Evolutionary conservation across 257 asterid species (phyloP), one percentile per base, ranked within the genome.

Genomic region (Schizonepeta tenuifolia): DNA sequence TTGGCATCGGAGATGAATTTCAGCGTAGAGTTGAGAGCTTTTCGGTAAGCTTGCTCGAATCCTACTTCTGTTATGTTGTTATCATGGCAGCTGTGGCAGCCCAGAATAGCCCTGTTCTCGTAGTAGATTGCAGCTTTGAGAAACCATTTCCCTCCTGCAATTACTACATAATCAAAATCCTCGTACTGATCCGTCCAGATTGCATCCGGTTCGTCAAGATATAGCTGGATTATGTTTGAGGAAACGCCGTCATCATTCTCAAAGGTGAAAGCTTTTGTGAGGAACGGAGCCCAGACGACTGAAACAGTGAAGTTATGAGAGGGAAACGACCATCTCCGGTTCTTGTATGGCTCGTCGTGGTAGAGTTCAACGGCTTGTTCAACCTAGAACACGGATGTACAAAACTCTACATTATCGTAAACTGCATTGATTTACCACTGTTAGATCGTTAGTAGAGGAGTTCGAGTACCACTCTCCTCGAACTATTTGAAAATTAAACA

Each of bases 141-240:
- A 80, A 83, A 94, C 98, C 97, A 94, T 70, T 89, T 82, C 0
- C 96, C 96, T 21, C 92, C 97, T 0, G 90, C 94, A 2, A 86
- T 70, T 8, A 89, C 47, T 5, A 81, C 68, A 26, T 85, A 81
- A 55, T 94, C 95, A 40, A 86, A 78, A 68, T 77, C 77, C 31
- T 78, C 31, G 70, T 76, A 79, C 26, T 88, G 90, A 5, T 61
- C 46, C 8, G 90, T 85, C 97, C 98, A 94, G 4, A 74, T 67
- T 0, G 86, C 5, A 67, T 94, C 95, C 2, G 80, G 85, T 55
- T 86, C 70, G 54, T 91, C 97, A 1, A 88, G 89, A 64, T 91
- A 80, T 22, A 94, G 89, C 76, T 80, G 86, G 77, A 83, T 82
- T 55, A 74, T 54, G 17, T 80, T 88, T 0, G 92, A 67, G n/a